phyloP scores from a whole-genome alignment of 148 eudicot species.

The Cornus suecica region DNA sequence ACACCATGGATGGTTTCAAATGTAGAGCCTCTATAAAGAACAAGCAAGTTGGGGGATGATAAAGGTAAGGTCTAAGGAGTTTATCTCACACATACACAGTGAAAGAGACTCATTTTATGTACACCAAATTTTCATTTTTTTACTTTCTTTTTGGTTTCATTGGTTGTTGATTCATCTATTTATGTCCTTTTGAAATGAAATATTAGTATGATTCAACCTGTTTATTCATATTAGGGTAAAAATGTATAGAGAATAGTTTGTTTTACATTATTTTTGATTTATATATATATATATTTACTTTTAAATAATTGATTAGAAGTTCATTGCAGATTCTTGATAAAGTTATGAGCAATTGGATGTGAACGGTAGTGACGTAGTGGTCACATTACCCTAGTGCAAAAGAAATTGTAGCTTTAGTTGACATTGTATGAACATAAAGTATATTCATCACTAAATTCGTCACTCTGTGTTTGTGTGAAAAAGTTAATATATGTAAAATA shows the following conservation, averaged over 20 bases:
- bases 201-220: too few species aligned
- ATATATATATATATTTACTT: too few species aligned
- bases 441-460: too few species aligned
- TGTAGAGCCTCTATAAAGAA: not conserved
- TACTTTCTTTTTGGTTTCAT: not conserved
- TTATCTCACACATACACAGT: not conserved
- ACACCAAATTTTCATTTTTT: not conserved
- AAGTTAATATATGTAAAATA: too few species aligned
- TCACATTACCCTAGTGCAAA: not conserved
- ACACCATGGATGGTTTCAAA: not conserved
- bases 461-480: too few species aligned
- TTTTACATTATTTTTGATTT: not conserved
- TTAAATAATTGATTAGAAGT: not conserved
- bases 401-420: not conserved
- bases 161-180: not conserved
- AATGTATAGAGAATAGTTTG: not conserved
- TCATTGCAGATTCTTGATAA: not conserved
- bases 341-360: not conserved
- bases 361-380: not conserved
- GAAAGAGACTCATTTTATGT: not conserved
- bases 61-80: not conserved
- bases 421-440: not conserved
- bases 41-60: slow-evolving; percentile 7
- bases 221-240: not conserved
- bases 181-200: not conserved